Conservation (phyloP, 805 yeast genomes). For the Zygotorulaspora sp. region DNA sequence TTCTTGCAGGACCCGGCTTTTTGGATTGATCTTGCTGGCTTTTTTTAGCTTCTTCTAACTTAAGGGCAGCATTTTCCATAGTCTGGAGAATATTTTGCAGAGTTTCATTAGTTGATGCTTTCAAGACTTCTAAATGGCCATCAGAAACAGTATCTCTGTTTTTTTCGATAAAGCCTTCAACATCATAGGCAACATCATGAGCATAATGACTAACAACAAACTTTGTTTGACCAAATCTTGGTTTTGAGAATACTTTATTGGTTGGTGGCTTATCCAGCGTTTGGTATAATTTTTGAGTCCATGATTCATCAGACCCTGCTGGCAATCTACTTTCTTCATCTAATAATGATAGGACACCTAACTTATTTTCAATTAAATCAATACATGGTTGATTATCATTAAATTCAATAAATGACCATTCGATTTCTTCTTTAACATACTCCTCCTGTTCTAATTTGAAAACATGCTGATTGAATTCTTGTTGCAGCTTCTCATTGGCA, state of each 20-base stretch:
- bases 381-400: constrained; percentile 97
- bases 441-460: constrained; percentile 97
- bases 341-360: constrained; percentile 81
- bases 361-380: constrained; percentile 78
- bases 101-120: constrained; percentile 60
- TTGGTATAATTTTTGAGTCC: constrained; percentile 87
- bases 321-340: constrained; percentile 97
- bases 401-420: constrained; percentile 95
- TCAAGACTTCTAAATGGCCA: constrained; percentile 83
- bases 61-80: constrained; percentile 52
- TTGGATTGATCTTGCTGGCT: constrained; percentile 36
- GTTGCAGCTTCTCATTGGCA: constrained; percentile 96
- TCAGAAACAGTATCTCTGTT: constrained; percentile 97
- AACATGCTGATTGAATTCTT: constrained; percentile 95
- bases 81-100: constrained; percentile 60
- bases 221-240: constrained; percentile 88
- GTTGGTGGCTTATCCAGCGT: constrained; percentile 76
- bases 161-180: constrained; percentile 93
- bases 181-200: constrained; percentile 85
- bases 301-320: constrained; percentile 85
- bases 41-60: constrained; percentile 38
- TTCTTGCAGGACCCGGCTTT: constrained; percentile 38
- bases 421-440: constrained; percentile 84
- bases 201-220: constrained; percentile 93
- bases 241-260: constrained; percentile 77